A percentile compares a stretch with the other conserved stretches of the same genome.
These are phyloP conservation scores for Penicillium sp. DNA, from an alignment of 2,329 filamentous ascomycete genomes.

Conservation along the genomic window DNA sequence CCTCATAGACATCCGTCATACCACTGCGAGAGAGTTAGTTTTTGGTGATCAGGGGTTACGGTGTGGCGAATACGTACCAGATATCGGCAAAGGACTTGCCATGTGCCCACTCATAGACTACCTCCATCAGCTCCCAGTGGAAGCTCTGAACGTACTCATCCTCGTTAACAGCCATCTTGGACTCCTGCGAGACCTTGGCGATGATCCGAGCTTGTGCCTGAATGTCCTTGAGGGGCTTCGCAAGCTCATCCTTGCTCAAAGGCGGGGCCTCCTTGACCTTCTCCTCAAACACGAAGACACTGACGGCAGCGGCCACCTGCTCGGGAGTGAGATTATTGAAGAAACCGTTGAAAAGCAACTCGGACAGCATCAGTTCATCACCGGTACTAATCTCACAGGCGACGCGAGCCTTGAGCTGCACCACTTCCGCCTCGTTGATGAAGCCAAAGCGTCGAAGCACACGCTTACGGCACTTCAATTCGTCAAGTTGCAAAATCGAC, in stretches of 20 bases:
- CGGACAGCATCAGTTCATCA: slow-evolving; percentile 90
- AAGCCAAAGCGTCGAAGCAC: slow-evolving; percentile 93
- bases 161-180: slow-evolving; percentile 91
- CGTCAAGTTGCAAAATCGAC: slow-evolving; percentile 90
- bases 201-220: slow-evolving; percentile 85
- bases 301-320: slow-evolving; percentile 82
- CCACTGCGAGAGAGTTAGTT: slow-evolving; percentile 64
- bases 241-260: slow-evolving; percentile 77
- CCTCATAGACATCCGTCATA: slow-evolving; percentile 99
- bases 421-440: slow-evolving; percentile 93
- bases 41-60: not conserved
- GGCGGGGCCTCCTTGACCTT: slow-evolving; percentile 76
- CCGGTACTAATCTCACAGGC: slow-evolving; percentile 98
- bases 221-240: slow-evolving; percentile 84
- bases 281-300: slow-evolving; percentile 97
- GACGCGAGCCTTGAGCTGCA: slow-evolving; percentile 94
- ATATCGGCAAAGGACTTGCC: slow-evolving; percentile 91
- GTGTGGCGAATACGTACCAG: slow-evolving; percentile 69
- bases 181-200: slow-evolving; percentile 92
- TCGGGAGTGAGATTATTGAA: slow-evolving; percentile 95
- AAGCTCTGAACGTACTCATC: slow-evolving; percentile 89
- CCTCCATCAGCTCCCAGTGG: slow-evolving; percentile 97
- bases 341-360: slow-evolving; percentile 94
- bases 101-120: slow-evolving; percentile 89
- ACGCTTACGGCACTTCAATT: slow-evolving; percentile 93